These are phyloP conservation scores for Beta lomatogona DNA, from an alignment of 179 eudicot species.

Conservation along the genomic window DNA sequence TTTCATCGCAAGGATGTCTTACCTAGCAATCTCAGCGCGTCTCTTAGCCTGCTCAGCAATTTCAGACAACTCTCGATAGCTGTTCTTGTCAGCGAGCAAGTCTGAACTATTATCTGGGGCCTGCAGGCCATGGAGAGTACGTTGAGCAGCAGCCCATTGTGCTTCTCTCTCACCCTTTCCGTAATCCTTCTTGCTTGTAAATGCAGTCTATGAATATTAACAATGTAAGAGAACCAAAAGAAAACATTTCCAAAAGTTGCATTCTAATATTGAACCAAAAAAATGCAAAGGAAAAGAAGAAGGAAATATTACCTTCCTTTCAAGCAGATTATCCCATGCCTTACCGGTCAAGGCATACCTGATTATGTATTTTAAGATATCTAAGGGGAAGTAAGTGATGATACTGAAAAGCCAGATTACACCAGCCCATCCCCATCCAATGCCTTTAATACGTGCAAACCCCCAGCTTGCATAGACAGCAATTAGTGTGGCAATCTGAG, in stretches of 20 bases:
- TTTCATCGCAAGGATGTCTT: conserved; percentile 11
- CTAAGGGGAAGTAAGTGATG: conserved; percentile 65
- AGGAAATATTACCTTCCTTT: conserved; percentile 43
- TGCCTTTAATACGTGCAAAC: conserved; percentile 63
- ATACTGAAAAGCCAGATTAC: conserved; percentile 78
- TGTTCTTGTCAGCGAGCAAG: conserved; percentile 58
- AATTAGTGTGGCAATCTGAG: conserved; percentile 71
- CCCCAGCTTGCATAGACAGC: conserved; percentile 82
- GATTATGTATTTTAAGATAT: conserved; percentile 64
- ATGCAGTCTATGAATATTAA: conserved; percentile 57
- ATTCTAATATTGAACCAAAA: conserved; percentile 1
- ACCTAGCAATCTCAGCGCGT: conserved; percentile 94
- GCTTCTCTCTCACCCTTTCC: conserved; percentile 92
- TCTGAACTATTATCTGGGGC: conserved; percentile 46
- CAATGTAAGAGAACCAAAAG: not conserved
- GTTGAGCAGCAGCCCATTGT: conserved; percentile 85
- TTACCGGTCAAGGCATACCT: conserved; percentile 63
- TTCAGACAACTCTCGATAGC: conserved; percentile 73
- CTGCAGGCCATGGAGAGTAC: conserved; percentile 80
- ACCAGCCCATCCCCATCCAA: conserved; percentile 97
- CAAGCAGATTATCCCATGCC: conserved; percentile 70
- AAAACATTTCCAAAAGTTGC: not conserved
- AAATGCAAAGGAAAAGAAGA: not conserved
- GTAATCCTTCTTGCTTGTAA: conserved; percentile 79
- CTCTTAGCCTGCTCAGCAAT: conserved; percentile 88